Evolutionary conservation across 768 basidiomycete genomes (phyloP), one percentile per base, ranked within the genome.

Genomic region (Lactarius trivialis): DNA sequence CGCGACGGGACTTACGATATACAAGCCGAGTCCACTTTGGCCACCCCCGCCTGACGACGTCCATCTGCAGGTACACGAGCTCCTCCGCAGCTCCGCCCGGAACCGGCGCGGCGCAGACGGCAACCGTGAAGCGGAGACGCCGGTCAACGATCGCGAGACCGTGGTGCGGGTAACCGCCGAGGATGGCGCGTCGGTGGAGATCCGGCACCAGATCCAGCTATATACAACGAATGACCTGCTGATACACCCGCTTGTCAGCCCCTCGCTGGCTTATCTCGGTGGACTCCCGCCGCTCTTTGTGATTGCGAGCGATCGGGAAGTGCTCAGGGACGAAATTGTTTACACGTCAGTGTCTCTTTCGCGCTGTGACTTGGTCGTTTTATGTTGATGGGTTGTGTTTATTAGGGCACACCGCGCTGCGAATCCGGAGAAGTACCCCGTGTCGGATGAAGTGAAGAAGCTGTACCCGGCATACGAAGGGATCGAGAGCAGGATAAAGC

Each of bases 391-490:
- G 41, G 9, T 43, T 21, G 41, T 21, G 14, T n/a, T n/a, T n/a
- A 33, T 53, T 32, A 91, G 89, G 8, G 93, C 96, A 0, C 96
- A 98, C 70, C 93, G 89, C 71, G 95, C 96, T 32, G 91, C 92
- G 2, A 75, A 91, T 70, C 97, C 97, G 0, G 80, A 82, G 6
- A 79, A 77, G 61, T 96, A 82, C 71, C 77, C 82, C 0, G 61
- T 83, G 12, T 77, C 71, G 55, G 76, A 84, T 3, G 73, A 75
- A 7, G 72, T 75, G 2, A 78, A 78, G 43, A 72, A 68, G 32
- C 63, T 91, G 49, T 90, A 89, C 66, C 85, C 88, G 26, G 68
- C 76, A 5, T 72, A 88, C 26, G 68, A 76, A 11, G 82, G 77
- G 14, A 84, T 88, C 61, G 86, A 85, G 69, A 67, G 72, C 14